phyloP scores from a whole-genome alignment of 352 stramenopile species.

The Globisporangium radiosum region DNA sequence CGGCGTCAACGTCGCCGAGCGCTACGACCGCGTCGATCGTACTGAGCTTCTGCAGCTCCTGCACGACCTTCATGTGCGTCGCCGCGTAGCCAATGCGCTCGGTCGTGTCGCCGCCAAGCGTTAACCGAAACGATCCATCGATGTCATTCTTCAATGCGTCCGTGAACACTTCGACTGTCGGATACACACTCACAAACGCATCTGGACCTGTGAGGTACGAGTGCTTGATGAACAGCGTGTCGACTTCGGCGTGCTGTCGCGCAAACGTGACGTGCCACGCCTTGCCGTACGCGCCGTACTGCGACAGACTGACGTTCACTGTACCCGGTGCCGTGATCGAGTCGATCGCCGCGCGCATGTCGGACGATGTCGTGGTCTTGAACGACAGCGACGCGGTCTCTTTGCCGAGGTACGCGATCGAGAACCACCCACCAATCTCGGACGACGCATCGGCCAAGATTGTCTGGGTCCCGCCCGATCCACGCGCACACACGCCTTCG shows the following conservation, averaged over 20 bases:
- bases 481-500: constrained; percentile 46
- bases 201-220: constrained; percentile 66
- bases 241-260: constrained; percentile 40
- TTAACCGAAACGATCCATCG: constrained; percentile 48
- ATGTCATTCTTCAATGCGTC: constrained; percentile 54
- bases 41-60: constrained; percentile 65
- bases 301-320: constrained; percentile 78
- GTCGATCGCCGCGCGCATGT: constrained; percentile 86
- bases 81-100: constrained; percentile 52
- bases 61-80: constrained; percentile 61
- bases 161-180: constrained; percentile 52
- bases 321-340: constrained; percentile 67
- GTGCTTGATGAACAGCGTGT: constrained; percentile 74
- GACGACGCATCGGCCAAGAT: constrained; percentile 70
- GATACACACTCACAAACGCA: constrained; percentile 62
- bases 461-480: constrained; percentile 48
- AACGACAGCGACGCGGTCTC: constrained; percentile 62
- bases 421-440: constrained; percentile 87
- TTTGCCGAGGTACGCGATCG: constrained; percentile 81
- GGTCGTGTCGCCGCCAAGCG: constrained; percentile 42
- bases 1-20: constrained; percentile 29
- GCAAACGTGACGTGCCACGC: constrained; percentile 92
- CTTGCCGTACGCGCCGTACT: constrained; percentile 61
- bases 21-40: constrained; percentile 55
- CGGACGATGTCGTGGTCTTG: constrained; percentile 67